Percentiles rank a stretch among this genome's conserved stretches.
Conservation (phyloP, 192 early-diverging fungal genomes). For the Umbelopsis sp. region DNA sequence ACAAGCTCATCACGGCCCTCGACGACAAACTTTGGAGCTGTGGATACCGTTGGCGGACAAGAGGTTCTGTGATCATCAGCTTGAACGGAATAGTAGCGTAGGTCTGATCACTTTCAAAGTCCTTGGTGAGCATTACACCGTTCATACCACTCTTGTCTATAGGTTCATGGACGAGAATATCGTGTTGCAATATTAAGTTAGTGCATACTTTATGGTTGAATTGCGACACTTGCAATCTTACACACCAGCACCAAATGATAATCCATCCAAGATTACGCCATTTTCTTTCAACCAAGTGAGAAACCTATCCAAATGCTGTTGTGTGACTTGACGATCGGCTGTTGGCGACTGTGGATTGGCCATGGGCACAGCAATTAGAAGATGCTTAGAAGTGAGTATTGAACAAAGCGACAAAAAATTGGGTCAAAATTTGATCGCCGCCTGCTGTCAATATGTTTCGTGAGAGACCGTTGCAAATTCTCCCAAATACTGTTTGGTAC, state of each 20-base stretch:
- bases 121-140: neutral
- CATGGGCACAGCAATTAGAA: neutral
- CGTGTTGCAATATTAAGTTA: neutral
- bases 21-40: conserved; percentile 23
- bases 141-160: conserved; percentile 10
- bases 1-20: conserved; percentile 50
- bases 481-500: neutral
- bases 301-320: neutral
- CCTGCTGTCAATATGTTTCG: neutral
- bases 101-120: conserved; percentile 20
- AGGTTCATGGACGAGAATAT: neutral
- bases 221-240: neutral
- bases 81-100: conserved; percentile 57
- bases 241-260: conserved; percentile 3
- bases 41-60: conserved; percentile 40
- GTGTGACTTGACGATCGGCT: neutral
- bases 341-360: neutral
- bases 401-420: neutral
- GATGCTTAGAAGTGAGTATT: neutral
- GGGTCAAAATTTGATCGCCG: neutral
- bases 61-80: conserved; percentile 47
- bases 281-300: neutral
- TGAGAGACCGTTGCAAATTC: no score
- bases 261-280: neutral
- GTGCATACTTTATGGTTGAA: neutral